Percentiles rank a stretch among this genome's conserved stretches.
These are phyloP conservation scores for Colletotrichum sp. DNA, from an alignment of 2,329 filamentous ascomycete genomes.

Conservation along the genomic window DNA sequence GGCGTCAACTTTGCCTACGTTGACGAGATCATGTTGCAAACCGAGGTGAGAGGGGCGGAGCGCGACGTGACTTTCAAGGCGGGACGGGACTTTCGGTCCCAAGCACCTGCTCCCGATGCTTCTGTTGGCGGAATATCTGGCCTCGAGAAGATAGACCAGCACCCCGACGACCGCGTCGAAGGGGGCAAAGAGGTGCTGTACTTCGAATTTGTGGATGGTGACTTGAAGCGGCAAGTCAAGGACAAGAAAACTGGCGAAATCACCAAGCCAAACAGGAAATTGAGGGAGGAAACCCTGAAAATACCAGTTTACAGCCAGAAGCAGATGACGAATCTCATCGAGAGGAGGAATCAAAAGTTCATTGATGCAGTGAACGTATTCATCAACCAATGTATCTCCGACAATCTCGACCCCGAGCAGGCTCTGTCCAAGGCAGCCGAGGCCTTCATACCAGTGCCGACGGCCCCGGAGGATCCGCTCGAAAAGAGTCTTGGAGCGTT, in stretches of 20 bases:
- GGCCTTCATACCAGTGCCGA: conserved; percentile 65
- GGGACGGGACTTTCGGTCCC: conserved; percentile 53
- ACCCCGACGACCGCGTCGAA: conserved; percentile 30
- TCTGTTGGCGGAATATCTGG: conserved; percentile 63
- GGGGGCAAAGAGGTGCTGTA: conserved; percentile 73
- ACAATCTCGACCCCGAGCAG: conserved; percentile 69
- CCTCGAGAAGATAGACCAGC: conserved; percentile 41
- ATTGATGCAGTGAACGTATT: conserved; percentile 76
- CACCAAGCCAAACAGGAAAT: conserved; percentile 67
- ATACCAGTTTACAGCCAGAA: conserved; percentile 94
- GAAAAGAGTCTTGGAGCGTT: conserved; percentile 47
- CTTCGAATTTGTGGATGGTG: conserved; percentile 92
- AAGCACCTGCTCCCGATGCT: conserved; percentile 55
- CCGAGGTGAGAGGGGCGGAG: conserved; percentile 74
- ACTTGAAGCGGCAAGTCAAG: conserved; percentile 80
- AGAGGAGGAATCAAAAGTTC: conserved; percentile 88
- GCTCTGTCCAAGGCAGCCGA: conserved; percentile 63
- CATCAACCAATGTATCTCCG: conserved; percentile 72
- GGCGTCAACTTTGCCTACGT: conserved; percentile 86
- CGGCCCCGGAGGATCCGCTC: conserved; percentile 40
- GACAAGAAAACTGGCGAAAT: conserved; percentile 76
- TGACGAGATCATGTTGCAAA: conserved; percentile 80
- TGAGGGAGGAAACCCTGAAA: conserved; percentile 80
- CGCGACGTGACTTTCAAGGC: conserved; percentile 68
- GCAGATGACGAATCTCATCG: conserved; percentile 87